Evolutionary conservation across 1,284 basidiomycete species (phyloP).

Genomic region (Termitomyces sp.): DNA sequence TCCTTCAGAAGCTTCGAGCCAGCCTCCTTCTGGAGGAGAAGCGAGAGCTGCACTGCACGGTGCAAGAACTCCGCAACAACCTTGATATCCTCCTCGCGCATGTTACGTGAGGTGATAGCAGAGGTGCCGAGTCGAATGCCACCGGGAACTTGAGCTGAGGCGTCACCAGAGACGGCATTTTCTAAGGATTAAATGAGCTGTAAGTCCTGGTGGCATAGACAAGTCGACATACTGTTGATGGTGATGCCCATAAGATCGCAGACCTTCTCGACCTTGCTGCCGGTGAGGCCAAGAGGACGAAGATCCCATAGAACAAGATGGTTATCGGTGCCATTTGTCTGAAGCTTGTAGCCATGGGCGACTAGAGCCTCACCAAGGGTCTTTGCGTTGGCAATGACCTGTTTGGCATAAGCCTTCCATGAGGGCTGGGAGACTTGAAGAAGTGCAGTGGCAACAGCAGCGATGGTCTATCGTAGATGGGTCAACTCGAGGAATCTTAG

Average conservation of each 20-base stretch:
- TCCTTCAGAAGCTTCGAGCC: slow-evolving; percentile 95
- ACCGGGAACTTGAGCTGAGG: slow-evolving; percentile 93
- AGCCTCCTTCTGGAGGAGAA: slow-evolving; percentile 88
- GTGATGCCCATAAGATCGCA: slow-evolving; percentile 96
- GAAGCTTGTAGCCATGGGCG: slow-evolving; percentile 87
- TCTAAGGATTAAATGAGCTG: slow-evolving; percentile 41
- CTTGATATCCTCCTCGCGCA: slow-evolving; percentile 86
- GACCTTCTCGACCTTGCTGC: slow-evolving; percentile 98
- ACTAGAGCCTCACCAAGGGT: slow-evolving; percentile 73
- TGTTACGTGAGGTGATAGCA: slow-evolving; percentile 92
- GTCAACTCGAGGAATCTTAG: not conserved
- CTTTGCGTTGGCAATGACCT: slow-evolving; percentile 86
- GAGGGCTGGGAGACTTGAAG: slow-evolving; percentile 89
- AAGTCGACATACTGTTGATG: slow-evolving; percentile 71
- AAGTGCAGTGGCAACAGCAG: slow-evolving; percentile 92
- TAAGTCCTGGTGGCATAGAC: not conserved
- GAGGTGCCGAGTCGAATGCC: slow-evolving; percentile 96
- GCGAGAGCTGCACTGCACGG: slow-evolving; percentile 85
- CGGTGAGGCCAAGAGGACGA: slow-evolving; percentile 91
- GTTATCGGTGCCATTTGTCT: slow-evolving; percentile 96
- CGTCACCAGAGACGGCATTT: slow-evolving; percentile 95
- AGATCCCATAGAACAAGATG: slow-evolving; percentile 99
- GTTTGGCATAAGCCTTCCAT: slow-evolving; percentile 92
- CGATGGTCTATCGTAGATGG: slow-evolving; percentile 68
- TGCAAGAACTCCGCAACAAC: slow-evolving; percentile 89